These are phyloP conservation scores for Clitocybe nebularis DNA, from an alignment of 1,284 basidiomycete species.

Conservation along the genomic window DNA sequence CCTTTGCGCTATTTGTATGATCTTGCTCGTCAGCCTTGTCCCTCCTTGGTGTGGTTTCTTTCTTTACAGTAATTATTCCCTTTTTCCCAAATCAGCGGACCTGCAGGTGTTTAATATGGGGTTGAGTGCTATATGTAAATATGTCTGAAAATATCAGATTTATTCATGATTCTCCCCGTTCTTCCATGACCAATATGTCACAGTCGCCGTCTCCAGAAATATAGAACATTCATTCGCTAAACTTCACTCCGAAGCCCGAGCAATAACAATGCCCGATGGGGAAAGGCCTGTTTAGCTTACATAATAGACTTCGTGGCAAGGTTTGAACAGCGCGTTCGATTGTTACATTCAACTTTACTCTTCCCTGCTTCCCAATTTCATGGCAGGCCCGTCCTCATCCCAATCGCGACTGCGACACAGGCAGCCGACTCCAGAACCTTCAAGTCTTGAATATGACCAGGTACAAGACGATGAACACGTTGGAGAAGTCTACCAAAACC, in stretches of 20 bases:
- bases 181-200: constrained; percentile 5
- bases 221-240: too few relatives aligned
- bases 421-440: constrained; percentile 6
- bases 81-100: background rate
- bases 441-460: constrained; percentile 25
- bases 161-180: background rate
- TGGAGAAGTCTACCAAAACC: constrained; percentile 39
- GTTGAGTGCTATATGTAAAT: background rate
- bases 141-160: background rate
- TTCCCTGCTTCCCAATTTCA: constrained; percentile 5
- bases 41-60: constrained; percentile 2
- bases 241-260: too few relatives aligned
- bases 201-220: too few relatives aligned
- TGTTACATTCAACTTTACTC: background rate
- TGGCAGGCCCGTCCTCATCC: constrained; percentile 18
- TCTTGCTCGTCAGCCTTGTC: constrained; percentile 13
- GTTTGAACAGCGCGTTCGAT: constrained; percentile 1
- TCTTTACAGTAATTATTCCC: constrained; percentile 3
- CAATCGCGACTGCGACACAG: constrained; percentile 16
- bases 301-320: too few relatives aligned
- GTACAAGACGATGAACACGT: constrained; percentile 45
- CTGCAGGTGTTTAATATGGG: constrained; percentile 5
- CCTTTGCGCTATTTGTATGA: constrained; percentile 15
- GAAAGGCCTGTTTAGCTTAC: too few relatives aligned
- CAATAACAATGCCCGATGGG: too few relatives aligned